These are phyloP conservation scores for Ceratocystis cubensis DNA, from an alignment of 2,329 filamentous ascomycete species.

Conservation along the genomic window DNA sequence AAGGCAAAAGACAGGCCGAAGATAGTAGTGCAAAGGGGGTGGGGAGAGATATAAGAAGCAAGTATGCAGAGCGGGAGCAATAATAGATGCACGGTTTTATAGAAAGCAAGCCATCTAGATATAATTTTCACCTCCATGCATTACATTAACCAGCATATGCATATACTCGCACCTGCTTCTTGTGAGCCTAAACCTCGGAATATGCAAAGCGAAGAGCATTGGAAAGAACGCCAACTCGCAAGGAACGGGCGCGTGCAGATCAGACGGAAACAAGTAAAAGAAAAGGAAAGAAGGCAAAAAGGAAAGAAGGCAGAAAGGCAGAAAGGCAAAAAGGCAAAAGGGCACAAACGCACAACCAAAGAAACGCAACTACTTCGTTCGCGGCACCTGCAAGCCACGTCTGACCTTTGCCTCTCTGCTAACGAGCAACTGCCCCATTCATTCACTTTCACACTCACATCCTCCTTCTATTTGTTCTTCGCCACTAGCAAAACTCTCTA, in stretches of 20 bases:
- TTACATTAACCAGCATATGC: not conserved
- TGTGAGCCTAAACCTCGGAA: not conserved
- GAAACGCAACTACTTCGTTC: not conserved
- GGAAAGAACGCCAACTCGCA: not conserved
- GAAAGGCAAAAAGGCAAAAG: not conserved
- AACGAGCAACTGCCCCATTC: not conserved
- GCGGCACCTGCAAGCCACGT: constrained; percentile 1
- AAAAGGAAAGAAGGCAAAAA: not conserved
- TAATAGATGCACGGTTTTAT: no score
- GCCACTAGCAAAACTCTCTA: not conserved
- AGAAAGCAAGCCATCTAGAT: not conserved
- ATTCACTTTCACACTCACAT: not conserved
- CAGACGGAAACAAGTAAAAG: not conserved
- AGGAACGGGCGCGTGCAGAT: not conserved
- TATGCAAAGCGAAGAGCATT: not conserved
- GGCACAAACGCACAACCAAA: no score
- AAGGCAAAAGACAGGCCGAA: no score
- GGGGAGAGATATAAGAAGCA: no score
- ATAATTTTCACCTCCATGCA: not conserved
- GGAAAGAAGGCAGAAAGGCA: no score
- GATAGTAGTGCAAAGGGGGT: no score
- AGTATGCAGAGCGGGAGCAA: not conserved
- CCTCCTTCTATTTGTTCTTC: not conserved
- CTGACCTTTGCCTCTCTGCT: not conserved
- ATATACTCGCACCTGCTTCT: not conserved